These are phyloP conservation scores for Diplodia sapinea DNA, from an alignment of 2,329 filamentous ascomycete genomes.

Conservation along the genomic window DNA sequence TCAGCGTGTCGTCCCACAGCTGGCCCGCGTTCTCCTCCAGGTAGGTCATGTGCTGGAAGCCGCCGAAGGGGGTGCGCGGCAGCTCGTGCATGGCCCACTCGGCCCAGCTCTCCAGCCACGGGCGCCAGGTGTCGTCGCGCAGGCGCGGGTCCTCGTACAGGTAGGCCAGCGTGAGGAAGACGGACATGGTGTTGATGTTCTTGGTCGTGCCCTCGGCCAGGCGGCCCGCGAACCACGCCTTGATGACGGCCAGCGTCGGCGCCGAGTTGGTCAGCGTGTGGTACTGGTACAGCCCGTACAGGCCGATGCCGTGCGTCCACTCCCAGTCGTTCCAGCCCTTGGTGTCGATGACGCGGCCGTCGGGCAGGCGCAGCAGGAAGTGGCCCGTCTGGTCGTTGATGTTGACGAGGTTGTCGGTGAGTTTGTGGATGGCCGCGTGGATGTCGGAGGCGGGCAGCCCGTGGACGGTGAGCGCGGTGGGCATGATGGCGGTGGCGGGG, in stretches of 20 bases:
- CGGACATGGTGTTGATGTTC: slow-evolving; percentile 86
- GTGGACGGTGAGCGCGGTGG: slow-evolving; percentile 52
- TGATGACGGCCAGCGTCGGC: slow-evolving; percentile 67
- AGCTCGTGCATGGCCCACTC: slow-evolving; percentile 84
- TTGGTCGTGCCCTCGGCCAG: slow-evolving; percentile 77
- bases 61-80: slow-evolving; percentile 71
- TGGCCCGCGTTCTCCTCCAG: slow-evolving; percentile 72
- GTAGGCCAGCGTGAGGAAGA: slow-evolving; percentile 75
- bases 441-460: slow-evolving; percentile 53
- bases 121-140: slow-evolving; percentile 69
- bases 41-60: slow-evolving; percentile 80
- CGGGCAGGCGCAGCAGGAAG: slow-evolving; percentile 72
- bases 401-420: slow-evolving; percentile 77
- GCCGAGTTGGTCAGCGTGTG: slow-evolving; percentile 72
- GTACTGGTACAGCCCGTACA: slow-evolving; percentile 84
- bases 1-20: slow-evolving; percentile 84
- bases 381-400: slow-evolving; percentile 77
- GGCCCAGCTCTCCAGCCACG: slow-evolving; percentile 81
- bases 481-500: slow-evolving; percentile 43
- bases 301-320: slow-evolving; percentile 80
- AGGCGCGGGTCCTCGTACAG: slow-evolving; percentile 72
- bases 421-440: slow-evolving; percentile 64
- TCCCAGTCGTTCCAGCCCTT: slow-evolving; percentile 87
- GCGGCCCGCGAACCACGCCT: slow-evolving; percentile 73
- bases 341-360: slow-evolving; percentile 79